These are phyloP conservation scores for Candida insectorum DNA, from an alignment of 805 yeast genomes.

Conservation along the genomic window DNA sequence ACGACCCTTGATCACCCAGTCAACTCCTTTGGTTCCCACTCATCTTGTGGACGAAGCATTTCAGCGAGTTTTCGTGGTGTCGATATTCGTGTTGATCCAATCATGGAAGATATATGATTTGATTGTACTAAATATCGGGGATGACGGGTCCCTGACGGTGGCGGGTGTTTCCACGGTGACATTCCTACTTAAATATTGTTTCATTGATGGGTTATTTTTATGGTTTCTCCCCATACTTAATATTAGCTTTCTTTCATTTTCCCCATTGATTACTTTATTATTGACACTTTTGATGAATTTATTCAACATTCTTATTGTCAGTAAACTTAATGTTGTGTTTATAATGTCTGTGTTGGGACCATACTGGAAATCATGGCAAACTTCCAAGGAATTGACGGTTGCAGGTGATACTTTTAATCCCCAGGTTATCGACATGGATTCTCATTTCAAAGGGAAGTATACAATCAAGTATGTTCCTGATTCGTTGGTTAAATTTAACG, in stretches of 20 bases:
- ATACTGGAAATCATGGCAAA: slow-evolving; percentile 40
- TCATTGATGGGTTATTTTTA: slow-evolving; percentile 69
- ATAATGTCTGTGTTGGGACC: slow-evolving; percentile 32
- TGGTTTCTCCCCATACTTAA: slow-evolving; percentile 71
- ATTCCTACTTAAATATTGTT: slow-evolving; percentile 66
- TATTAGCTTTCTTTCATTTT: slow-evolving; percentile 71
- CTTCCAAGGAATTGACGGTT: slow-evolving; percentile 48
- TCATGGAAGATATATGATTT: slow-evolving; percentile 81
- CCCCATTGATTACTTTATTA: slow-evolving; percentile 50
- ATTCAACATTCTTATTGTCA: slow-evolving; percentile 53
- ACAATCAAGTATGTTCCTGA: slow-evolving; percentile 89
- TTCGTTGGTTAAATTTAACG: slow-evolving; percentile 80
- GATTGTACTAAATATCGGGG: slow-evolving; percentile 48
- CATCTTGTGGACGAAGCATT: slow-evolving; percentile 66
- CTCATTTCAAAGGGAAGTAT: slow-evolving; percentile 81
- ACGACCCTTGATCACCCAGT: too few species aligned
- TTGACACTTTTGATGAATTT: slow-evolving; percentile 46
- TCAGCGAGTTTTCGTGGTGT: slow-evolving; percentile 67
- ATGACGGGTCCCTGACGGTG: slow-evolving; percentile 21
- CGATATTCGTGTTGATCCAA: slow-evolving; percentile 71
- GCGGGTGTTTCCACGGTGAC: slow-evolving; percentile 46
- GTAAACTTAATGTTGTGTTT: slow-evolving; percentile 49
- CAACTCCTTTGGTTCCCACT: slow-evolving; percentile 63
- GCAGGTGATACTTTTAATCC: slow-evolving; percentile 45
- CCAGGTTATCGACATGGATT: slow-evolving; percentile 41